These are phyloP conservation scores for Ambrosia trifida DNA, from an alignment of 129 eudicot genomes.

Conservation along the genomic window DNA sequence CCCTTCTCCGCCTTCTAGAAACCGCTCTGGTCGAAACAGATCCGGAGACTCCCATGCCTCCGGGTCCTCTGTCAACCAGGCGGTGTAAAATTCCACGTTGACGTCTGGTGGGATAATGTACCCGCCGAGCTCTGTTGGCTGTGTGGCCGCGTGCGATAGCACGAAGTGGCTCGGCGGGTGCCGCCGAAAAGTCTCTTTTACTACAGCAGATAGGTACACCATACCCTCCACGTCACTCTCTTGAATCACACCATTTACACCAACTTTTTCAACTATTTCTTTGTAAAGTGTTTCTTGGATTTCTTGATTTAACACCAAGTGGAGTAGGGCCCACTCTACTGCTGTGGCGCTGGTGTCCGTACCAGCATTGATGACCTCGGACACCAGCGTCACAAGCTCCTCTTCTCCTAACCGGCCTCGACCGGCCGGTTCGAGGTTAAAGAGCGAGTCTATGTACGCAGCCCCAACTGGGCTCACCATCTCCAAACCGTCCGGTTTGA, in stretches of 20 bases:
- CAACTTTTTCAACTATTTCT: conserved; percentile 65
- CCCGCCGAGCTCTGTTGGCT: conserved; percentile 72
- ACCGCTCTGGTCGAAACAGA: conserved; percentile 79
- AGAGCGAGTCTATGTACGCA: conserved; percentile 84
- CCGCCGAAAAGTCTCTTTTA: conserved; percentile 82
- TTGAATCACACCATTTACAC: conserved; percentile 52
- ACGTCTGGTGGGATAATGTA: conserved; percentile 76
- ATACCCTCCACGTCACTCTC: conserved; percentile 78
- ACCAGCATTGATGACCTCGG: conserved; percentile 88
- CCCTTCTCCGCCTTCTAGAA: conserved; percentile 83
- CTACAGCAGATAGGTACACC: conserved; percentile 69
- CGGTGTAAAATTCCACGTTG: conserved; percentile 88
- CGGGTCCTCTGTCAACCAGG: conserved; percentile 91
- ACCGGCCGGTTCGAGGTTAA: conserved; percentile 52
- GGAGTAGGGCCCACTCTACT: conserved; percentile 85
- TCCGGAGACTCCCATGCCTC: conserved; percentile 64
- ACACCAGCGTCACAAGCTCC: conserved; percentile 79
- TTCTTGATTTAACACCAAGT: conserved; percentile 69
- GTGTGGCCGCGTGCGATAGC: conserved; percentile 70
- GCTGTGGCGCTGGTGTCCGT: conserved; percentile 93
- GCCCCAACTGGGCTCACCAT: conserved; percentile 97
- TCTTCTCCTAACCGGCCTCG: conserved; percentile 71
- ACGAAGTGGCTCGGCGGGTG: conserved; percentile 96
- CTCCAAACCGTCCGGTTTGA: conserved; percentile 37
- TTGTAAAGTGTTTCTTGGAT: conserved; percentile 74